Evolutionary conservation across 1,284 basidiomycete genomes (phyloP).

Genomic region (Puccinia triticina): DNA sequence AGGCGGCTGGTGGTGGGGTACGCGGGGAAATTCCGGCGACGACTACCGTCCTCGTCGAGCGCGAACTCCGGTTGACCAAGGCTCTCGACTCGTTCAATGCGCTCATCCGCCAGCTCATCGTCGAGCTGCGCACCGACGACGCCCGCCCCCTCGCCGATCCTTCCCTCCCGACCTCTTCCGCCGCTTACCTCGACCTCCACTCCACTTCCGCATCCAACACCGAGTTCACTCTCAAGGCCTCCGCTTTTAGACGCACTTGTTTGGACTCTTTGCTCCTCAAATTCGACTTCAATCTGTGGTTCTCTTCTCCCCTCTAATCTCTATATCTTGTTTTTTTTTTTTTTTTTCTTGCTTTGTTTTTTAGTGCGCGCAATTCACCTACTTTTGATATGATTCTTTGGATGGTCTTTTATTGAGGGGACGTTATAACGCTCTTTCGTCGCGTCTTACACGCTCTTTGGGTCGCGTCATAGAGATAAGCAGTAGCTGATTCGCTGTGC

Average conservation of each 20-base stretch:
- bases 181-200: not conserved
- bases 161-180: not conserved
- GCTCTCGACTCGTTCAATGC: not conserved
- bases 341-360: too few species aligned
- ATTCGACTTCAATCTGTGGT: conserved; percentile 29
- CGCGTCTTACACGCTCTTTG: too few species aligned
- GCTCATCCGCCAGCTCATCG: not conserved
- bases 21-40: too few species aligned
- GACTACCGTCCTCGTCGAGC: not conserved
- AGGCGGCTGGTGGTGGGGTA: too few species aligned
- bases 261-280: not conserved
- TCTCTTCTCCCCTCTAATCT: not conserved
- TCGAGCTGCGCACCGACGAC: not conserved
- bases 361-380: too few species aligned
- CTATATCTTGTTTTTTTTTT: too few species aligned
- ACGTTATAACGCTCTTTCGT: too few species aligned
- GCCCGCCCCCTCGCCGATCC: not conserved
- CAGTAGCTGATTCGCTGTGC: too few species aligned
- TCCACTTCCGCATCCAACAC: not conserved
- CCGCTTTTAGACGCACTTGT: not conserved
- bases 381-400: too few species aligned
- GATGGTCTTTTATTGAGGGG: too few species aligned
- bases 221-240: not conserved
- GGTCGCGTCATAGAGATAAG: too few species aligned
- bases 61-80: not conserved